Base-by-base conservation (phyloP, 2,329 filamentous ascomycete genomes). In the Paecilomyces sp. region DNA sequence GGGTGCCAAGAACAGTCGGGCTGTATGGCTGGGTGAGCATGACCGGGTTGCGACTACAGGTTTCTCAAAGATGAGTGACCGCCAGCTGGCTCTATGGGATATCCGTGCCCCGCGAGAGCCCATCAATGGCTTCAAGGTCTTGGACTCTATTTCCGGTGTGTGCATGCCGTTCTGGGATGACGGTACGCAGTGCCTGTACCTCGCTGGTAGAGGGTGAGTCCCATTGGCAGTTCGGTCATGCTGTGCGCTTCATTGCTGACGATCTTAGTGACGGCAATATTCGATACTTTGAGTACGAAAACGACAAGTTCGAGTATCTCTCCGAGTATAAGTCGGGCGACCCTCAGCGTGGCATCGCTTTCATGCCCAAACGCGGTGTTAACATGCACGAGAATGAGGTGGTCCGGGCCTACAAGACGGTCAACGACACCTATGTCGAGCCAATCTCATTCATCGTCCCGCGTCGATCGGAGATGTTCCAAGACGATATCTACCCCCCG, bases 111-210 rank as follows among this genome's bases (percentile, higher is more conserved):
- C 87, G 18, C 78, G 75, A 36, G 88, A 95, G 69, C 94, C 94
- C 55, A 88, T 97, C 68, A 92, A 91, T 56, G 92, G 92, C 15
- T 97, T 97, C 79, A 88, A 85, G 68, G 89, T 90, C 67, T 84
- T 99, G 55, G 94, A 99, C 77, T 95, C 91, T 54, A 96, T 96
- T 70, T 97, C 93, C 54, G 94, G 94, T 74, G 92, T 99, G 61
- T 96, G 92, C 83, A 97, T 99, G 91, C 94, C 94, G 33, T 97
- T 99, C 85, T 99, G 94, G 94, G 94, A 99, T 74, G 93, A 97
- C 62, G 91, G 92, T 62, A 96, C 91, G 57, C 92, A 94, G 79
- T 95, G 91, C 74, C 82, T 99, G 71, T 99, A 97, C 77, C 84
- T 99, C 72, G 94, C 94, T 69, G 94, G 94, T 73, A 97, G 97